Evolutionary conservation across 192 early-diverging fungal species (phyloP).

Genomic region (Paraglomus brasilianum): DNA sequence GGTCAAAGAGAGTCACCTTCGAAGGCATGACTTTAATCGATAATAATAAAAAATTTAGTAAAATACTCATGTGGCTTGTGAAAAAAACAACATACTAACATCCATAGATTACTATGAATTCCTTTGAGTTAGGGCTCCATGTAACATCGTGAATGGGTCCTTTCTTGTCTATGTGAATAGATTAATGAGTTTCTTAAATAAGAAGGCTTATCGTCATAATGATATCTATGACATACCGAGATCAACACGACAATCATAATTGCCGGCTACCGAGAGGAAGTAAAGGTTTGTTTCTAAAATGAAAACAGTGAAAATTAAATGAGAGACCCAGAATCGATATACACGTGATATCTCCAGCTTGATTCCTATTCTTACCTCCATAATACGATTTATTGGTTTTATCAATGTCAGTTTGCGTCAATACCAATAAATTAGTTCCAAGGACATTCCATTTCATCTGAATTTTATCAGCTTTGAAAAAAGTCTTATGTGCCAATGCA

Average conservation of each 20-base stretch:
- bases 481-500: constrained; percentile 85
- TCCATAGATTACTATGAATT: constrained; percentile 96
- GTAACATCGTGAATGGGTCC: constrained; percentile 95
- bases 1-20: constrained; percentile 91
- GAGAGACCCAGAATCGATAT: neutral
- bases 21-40: constrained; percentile 71
- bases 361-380: constrained; percentile 47
- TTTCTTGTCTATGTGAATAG: constrained; percentile 60
- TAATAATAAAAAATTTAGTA: neutral
- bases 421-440: constrained; percentile 83
- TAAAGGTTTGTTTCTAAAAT: constrained; percentile 84
- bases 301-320: neutral
- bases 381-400: constrained; percentile 96
- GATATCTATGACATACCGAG: constrained; percentile 41
- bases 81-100: constrained; percentile 38
- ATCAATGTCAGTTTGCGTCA: constrained; percentile 95
- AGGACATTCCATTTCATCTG: constrained; percentile 92
- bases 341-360: neutral
- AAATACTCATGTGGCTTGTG: neutral
- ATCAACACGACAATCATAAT: constrained; percentile 88
- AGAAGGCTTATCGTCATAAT: neutral
- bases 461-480: constrained; percentile 92
- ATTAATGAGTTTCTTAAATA: neutral
- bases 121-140: constrained; percentile 95
- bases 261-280: constrained; percentile 85